Base-by-base conservation (phyloP, 352 stramenopile species). In the Thraustochytrium striatum region DNA sequence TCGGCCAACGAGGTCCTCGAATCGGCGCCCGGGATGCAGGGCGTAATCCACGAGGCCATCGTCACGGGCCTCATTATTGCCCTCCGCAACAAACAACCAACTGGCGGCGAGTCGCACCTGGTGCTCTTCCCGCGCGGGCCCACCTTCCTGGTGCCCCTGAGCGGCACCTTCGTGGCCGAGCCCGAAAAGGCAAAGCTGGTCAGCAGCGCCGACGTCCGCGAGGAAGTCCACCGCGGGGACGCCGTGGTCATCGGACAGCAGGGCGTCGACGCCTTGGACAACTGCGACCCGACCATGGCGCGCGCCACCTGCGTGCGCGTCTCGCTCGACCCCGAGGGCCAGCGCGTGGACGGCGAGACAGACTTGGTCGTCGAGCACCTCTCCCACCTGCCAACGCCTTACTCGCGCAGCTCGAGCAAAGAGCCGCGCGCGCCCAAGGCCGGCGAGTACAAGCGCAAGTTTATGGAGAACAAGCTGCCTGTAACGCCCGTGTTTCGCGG, bases 121-220 rank as follows among this genome's bases (percentile, higher is more conserved):
- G 44, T 75, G 25, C 36, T 75, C 11, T 75, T 75, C 52, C 65
- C 65, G 32, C 65, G 65, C 35, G 65, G 65, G 25, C 41, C 39
- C 5, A 61, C 65, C 11, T 75, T 75, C 32, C 36, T 75, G 7
- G 65, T 75, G 30, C 65, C 65, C 1, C 43, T 75, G 39, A 75
- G 44, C 30, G 65, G 65, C 28, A 7, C 8, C 13, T 39, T 75
- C 7, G 28, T 43, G 43, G 52, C 44, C 5, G 65, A 75, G 65
- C 44, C 44, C 11, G 65, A 43, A 8, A 16, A 30, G 5, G n/a
- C 52, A 7, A 16, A 11, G 28, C 13, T 75, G 44, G 3, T 25
- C 19, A 50, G 32, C 21, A 70, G 32, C 30, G 30, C 9, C 21
- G 65, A 75, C 32, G 7, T 75, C n/a, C 65, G 52, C 8, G 19